Conservation (phyloP, 1,139 yeast species). For the Tardiomyces depauwii region DNA sequence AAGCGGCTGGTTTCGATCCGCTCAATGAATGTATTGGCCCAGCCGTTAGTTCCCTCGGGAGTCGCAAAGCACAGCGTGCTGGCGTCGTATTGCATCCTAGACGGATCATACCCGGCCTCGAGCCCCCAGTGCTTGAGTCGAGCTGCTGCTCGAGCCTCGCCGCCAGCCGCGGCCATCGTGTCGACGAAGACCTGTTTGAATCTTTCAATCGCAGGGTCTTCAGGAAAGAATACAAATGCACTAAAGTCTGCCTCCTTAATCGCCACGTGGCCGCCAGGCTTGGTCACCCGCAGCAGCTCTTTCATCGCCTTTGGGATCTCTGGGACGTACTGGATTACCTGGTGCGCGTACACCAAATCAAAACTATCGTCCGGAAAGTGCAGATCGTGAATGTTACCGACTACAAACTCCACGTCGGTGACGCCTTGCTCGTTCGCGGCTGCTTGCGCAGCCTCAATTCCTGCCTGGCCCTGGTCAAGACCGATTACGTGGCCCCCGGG, state of each 20-base stretch:
- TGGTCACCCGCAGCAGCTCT: slow-evolving; percentile 18
- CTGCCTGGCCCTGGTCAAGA: slow-evolving; percentile 26
- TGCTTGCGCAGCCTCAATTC: slow-evolving; percentile 22
- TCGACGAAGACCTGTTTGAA: slow-evolving; percentile 11
- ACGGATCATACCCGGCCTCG: slow-evolving; percentile 12
- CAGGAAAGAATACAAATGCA: slow-evolving; percentile 15
- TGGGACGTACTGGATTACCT: slow-evolving; percentile 30
- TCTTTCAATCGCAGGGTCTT: slow-evolving; percentile 6
- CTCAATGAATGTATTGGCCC: slow-evolving; percentile 18
- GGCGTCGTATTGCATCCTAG: slow-evolving; percentile 7
- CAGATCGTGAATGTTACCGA: slow-evolving; percentile 26
- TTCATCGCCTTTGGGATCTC: slow-evolving; percentile 24
- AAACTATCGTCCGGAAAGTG: slow-evolving; percentile 30
- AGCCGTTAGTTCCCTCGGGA: slow-evolving; percentile 13
- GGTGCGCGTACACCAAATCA: slow-evolving; percentile 32
- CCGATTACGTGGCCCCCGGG: slow-evolving; percentile 27
- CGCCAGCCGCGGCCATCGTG: slow-evolving; percentile 15
- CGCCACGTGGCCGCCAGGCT: slow-evolving; percentile 21
- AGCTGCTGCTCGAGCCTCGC: slow-evolving; percentile 16
- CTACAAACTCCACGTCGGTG: slow-evolving; percentile 22
- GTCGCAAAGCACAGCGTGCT: slow-evolving; percentile 16
- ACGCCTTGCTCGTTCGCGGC: slow-evolving; percentile 9
- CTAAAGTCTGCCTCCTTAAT: slow-evolving; percentile 27
- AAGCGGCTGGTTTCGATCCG: slow-evolving; percentile 13
- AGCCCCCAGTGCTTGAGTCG: slow-evolving; percentile 10